phyloP scores from a whole-genome alignment of 352 stramenopile species.

The Pythium periplocum region DNA sequence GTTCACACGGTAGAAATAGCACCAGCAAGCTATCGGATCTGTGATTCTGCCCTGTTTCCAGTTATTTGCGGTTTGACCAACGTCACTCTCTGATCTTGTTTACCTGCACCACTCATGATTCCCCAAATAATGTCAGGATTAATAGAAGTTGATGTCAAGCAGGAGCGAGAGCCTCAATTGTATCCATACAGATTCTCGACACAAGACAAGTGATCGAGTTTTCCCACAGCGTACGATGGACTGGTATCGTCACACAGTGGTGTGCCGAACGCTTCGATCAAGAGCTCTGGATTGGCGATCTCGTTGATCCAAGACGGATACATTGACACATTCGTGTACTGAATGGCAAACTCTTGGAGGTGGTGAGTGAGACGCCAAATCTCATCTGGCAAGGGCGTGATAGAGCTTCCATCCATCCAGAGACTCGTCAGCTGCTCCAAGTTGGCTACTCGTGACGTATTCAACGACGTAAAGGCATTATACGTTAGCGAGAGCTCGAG shows the following conservation, averaged over 20 bases:
- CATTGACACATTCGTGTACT: constrained; percentile 5
- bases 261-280: constrained; percentile 12
- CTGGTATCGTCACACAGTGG: constrained; percentile 12
- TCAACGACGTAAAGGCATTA: too few relatives aligned
- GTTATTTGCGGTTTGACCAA: too few relatives aligned
- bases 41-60: too few relatives aligned
- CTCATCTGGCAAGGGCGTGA: constrained; percentile 2
- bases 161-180: too few relatives aligned
- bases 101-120: too few relatives aligned
- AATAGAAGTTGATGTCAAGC: too few relatives aligned
- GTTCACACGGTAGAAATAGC: too few relatives aligned
- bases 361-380: constrained; percentile 11
- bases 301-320: constrained; percentile 2
- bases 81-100: too few relatives aligned
- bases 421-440: not conserved
- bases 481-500: too few relatives aligned
- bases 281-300: not conserved
- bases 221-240: not conserved
- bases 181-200: not conserved
- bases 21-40: too few relatives aligned
- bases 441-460: too few relatives aligned
- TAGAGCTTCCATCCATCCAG: constrained; percentile 10
- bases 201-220: not conserved
- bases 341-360: constrained; percentile 9
- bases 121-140: too few relatives aligned